Evolutionary conservation across 306 rosid genomes (phyloP).

Genomic region (Lathyrus sativus): DNA sequence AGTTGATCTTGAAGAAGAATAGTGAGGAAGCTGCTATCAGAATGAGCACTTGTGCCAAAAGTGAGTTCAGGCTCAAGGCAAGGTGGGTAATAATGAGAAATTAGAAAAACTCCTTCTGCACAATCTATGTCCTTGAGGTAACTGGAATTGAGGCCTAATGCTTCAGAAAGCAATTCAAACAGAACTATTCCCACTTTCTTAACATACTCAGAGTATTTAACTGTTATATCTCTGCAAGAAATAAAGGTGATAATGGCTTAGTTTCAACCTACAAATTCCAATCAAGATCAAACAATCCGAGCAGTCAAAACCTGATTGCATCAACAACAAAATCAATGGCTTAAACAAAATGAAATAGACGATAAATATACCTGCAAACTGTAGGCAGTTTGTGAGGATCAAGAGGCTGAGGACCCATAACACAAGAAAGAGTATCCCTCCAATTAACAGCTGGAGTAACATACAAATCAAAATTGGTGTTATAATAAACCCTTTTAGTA

Average conservation of each 20-base stretch:
- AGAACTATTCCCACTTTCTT: neutral
- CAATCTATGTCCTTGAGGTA: conserved; percentile 29
- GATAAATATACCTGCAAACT: conserved; percentile 7
- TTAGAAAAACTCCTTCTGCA: conserved; percentile 26
- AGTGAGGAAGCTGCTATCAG: conserved; percentile 28
- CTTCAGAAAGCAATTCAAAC: conserved; percentile 27
- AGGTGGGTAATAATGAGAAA: conserved; percentile 29
- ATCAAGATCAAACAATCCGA: no score
- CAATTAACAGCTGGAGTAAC: conserved; percentile 4
- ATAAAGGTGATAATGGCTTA: no score
- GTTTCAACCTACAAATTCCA: no score
- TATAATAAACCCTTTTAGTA: conserved; percentile 9
- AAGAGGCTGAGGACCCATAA: conserved; percentile 4
- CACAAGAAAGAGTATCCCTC: conserved; percentile 19
- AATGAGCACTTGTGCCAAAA: conserved; percentile 22
- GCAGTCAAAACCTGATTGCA: no score
- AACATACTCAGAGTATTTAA: neutral
- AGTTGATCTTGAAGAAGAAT: conserved; percentile 32
- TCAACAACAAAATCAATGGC: no score
- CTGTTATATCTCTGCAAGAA: conserved; percentile 23
- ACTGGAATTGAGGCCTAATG: conserved; percentile 23
- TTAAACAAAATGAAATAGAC: no score
- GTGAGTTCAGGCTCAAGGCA: conserved; percentile 29
- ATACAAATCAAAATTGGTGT: conserved; percentile 17
- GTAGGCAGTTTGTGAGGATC: conserved; percentile 11